A percentile compares a stretch with the other conserved stretches of the same genome.
Evolutionary conservation across 179 eudicot species (phyloP).

Genomic region (Spergularia azorica): DNA sequence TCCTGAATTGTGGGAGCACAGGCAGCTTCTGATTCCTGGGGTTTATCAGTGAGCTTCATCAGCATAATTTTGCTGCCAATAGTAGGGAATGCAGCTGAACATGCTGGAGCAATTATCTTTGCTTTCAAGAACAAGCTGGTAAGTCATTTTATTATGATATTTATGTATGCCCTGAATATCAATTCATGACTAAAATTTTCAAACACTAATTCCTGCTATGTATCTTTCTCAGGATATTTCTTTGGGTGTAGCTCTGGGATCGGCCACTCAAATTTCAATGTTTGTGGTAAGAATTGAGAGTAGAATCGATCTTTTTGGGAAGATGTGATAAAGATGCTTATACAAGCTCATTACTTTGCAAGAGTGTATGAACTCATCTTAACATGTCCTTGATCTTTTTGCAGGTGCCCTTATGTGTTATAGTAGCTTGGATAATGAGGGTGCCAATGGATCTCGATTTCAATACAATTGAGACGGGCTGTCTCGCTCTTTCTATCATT

Average conservation of each 20-base stretch:
- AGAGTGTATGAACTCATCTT: background rate
- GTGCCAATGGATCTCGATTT: constrained; percentile 79
- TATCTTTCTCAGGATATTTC: constrained; percentile 66
- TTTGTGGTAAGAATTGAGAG: constrained; percentile 64
- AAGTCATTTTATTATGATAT: constrained; percentile 9
- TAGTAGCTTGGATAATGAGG: constrained; percentile 73
- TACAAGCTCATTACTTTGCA: too few relatives aligned
- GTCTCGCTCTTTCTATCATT: constrained; percentile 64
- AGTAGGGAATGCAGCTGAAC: constrained; percentile 96
- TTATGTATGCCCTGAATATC: background rate
- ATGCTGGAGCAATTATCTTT: constrained; percentile 90
- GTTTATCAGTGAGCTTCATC: constrained; percentile 81
- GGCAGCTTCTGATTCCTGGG: constrained; percentile 88
- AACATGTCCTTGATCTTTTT: background rate
- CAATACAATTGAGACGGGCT: constrained; percentile 64
- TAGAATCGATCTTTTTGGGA: too few relatives aligned
- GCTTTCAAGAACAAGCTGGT: constrained; percentile 93
- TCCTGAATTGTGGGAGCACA: constrained; percentile 21
- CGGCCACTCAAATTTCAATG: constrained; percentile 86
- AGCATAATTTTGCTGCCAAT: constrained; percentile 91
- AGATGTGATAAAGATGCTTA: too few relatives aligned
- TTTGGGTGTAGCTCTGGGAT: constrained; percentile 90
- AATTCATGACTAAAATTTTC: background rate
- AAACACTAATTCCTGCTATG: background rate
- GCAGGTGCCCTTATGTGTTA: constrained; percentile 72